These are phyloP conservation scores for Infundibulicybe gibba DNA, from an alignment of 768 basidiomycete genomes.

Conservation along the genomic window DNA sequence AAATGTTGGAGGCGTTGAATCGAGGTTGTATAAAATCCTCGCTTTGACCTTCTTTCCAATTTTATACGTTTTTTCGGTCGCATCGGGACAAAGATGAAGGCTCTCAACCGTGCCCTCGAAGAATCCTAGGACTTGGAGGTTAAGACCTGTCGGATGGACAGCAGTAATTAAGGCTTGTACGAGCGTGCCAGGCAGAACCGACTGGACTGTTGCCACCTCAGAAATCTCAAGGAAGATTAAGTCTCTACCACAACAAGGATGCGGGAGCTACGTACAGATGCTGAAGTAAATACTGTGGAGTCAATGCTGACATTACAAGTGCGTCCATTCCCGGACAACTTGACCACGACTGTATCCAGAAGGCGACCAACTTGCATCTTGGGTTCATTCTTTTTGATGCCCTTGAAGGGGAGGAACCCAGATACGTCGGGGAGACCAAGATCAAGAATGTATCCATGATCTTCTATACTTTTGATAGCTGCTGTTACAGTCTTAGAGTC, in stretches of 20 bases:
- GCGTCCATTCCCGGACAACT: constrained; percentile 72
- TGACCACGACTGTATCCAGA: constrained; percentile 61
- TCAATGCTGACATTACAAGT: constrained; percentile 70
- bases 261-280: constrained; percentile 43
- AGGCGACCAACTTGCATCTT: constrained; percentile 63
- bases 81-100: constrained; percentile 60
- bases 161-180: constrained; percentile 83
- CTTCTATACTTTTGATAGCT: constrained; percentile 82
- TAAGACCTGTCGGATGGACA: constrained; percentile 69
- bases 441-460: constrained; percentile 91
- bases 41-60: constrained; percentile 78
- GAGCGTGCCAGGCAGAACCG: constrained; percentile 82
- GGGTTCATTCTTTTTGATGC: constrained; percentile 33
- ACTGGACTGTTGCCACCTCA: constrained; percentile 75
- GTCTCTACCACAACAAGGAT: constrained; percentile 1
- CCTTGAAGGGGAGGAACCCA: constrained; percentile 83
- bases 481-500: constrained; percentile 64
- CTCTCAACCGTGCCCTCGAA: constrained; percentile 89
- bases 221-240: constrained; percentile 44
- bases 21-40: constrained; percentile 79
- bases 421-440: constrained; percentile 76
- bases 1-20: constrained; percentile 75
- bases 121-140: constrained; percentile 86
- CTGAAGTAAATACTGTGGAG: constrained; percentile 39
- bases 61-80: constrained; percentile 43